Conservation (phyloP, 495 filamentous ascomycete genomes). For the Xylona heveae region DNA sequence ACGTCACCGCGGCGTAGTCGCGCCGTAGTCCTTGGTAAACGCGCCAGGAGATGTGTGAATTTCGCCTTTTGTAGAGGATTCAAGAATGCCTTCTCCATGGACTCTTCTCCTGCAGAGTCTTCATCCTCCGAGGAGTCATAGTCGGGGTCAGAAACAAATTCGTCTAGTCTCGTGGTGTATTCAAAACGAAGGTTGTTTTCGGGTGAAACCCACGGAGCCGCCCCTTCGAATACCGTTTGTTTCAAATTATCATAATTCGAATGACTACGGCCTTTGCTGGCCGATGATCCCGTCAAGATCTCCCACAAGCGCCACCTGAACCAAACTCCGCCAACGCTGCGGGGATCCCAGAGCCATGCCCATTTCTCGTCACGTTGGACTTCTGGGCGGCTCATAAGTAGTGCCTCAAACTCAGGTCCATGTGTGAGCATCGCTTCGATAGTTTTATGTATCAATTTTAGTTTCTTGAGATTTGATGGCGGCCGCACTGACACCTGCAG, state of each 20-base stretch:
- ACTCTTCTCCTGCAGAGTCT: conserved; percentile 55
- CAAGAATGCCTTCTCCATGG: conserved; percentile 51
- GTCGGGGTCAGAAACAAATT: conserved; percentile 63
- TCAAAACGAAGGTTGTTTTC: conserved; percentile 47
- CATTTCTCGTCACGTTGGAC: conserved; percentile 74
- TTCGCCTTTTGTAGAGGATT: conserved; percentile 71
- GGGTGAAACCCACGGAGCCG: conserved; percentile 48
- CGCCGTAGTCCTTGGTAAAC: conserved; percentile 55
- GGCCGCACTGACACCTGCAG: conserved; percentile 54
- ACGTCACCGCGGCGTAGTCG: conserved; percentile 71
- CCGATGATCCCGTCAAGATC: conserved; percentile 36
- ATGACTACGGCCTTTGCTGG: conserved; percentile 10
- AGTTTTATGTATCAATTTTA: conserved; percentile 75
- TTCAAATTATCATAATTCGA: conserved; percentile 8
- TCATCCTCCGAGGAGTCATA: conserved; percentile 82
- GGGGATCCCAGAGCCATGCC: conserved; percentile 84
- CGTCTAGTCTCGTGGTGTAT: conserved; percentile 46
- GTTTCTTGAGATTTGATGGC: conserved; percentile 56
- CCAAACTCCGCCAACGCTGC: conserved; percentile 58
- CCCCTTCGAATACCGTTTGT: conserved; percentile 41
- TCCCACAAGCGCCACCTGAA: conserved; percentile 88
- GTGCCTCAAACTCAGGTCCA: conserved; percentile 77
- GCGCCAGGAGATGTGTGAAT: conserved; percentile 54
- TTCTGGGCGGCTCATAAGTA: conserved; percentile 66
- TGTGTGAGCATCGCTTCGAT: conserved; percentile 56